These are phyloP conservation scores for Annona squamosa DNA, from an alignment of 164 flowering plant genomes.

Conservation along the genomic window DNA sequence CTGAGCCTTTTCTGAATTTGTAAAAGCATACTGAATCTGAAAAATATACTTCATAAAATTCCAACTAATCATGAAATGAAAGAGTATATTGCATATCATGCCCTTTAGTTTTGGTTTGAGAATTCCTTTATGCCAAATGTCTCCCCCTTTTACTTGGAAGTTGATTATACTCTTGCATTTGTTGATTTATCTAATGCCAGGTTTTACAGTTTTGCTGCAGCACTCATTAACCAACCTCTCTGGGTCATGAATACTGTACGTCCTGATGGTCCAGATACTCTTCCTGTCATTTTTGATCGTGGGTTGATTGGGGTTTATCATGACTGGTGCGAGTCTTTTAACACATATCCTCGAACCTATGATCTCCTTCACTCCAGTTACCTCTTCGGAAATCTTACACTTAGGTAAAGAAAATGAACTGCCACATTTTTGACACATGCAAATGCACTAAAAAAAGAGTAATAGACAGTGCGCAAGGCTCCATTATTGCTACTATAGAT, in stretches of 20 bases:
- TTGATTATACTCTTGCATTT: background rate
- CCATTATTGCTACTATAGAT: too few relatives aligned
- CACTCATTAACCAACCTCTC: constrained; percentile 50
- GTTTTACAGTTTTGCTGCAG: constrained; percentile 77
- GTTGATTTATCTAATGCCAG: background rate
- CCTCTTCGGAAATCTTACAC: constrained; percentile 47
- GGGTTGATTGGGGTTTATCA: constrained; percentile 85
- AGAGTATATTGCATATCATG: too few relatives aligned
- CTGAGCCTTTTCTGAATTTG: too few relatives aligned
- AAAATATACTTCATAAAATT: too few relatives aligned
- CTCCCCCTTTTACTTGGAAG: background rate
- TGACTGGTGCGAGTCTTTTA: constrained; percentile 88
- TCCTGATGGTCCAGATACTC: constrained; percentile 53
- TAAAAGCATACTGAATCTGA: too few relatives aligned
- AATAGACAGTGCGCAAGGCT: too few relatives aligned
- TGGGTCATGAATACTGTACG: constrained; percentile 95
- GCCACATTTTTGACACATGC: background rate
- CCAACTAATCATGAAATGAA: too few relatives aligned
- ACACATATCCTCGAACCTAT: constrained; percentile 83
- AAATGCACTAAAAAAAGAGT: too few relatives aligned
- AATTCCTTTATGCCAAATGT: background rate
- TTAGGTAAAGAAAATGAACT: constrained; percentile 36
- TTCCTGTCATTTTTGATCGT: constrained; percentile 63
- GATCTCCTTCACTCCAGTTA: constrained; percentile 78
- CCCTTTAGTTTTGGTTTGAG: background rate